Percentiles rank a stretch among this genome's conserved stretches.
These are phyloP conservation scores for Kodamaea derodonti DNA, from an alignment of 1,139 yeast genomes.

Conservation along the genomic window DNA sequence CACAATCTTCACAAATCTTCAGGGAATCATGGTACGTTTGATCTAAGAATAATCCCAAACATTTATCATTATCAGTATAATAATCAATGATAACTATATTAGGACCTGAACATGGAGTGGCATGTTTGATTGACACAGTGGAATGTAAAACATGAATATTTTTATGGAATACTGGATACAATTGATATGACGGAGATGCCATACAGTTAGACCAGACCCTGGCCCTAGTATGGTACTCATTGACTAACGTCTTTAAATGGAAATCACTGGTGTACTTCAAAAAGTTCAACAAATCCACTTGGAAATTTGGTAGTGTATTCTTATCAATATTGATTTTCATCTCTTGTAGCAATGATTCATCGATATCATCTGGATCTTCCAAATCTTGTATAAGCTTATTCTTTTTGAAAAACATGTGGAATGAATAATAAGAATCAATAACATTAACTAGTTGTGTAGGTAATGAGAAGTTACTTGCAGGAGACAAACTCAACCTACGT, in stretches of 20 bases:
- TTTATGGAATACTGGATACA: conserved; percentile 61
- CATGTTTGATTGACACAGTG: conserved; percentile 75
- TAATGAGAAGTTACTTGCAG: conserved; percentile 63
- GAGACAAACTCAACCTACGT: conserved; percentile 66
- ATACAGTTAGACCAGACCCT: conserved; percentile 41
- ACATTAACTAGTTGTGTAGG: conserved; percentile 61
- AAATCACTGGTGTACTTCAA: conserved; percentile 33
- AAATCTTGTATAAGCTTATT: conserved; percentile 20
- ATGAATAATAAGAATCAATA: conserved; percentile 48
- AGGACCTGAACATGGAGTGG: conserved; percentile 94
- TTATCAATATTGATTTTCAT: conserved; percentile 25
- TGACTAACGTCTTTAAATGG: conserved; percentile 24
- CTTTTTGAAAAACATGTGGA: conserved; percentile 30
- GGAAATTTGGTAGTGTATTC: conserved; percentile 31
- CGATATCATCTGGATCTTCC: conserved; percentile 15
- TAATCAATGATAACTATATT: conserved; percentile 75
- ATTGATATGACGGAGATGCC: conserved; percentile 37
- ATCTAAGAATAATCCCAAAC: conserved; percentile 86
- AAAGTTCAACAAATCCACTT: conserved; percentile 36
- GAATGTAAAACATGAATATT: conserved; percentile 75
- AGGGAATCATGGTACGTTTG: conserved; percentile 68
- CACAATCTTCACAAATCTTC: conserved; percentile 77
- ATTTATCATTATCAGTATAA: conserved; percentile 87
- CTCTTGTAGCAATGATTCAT: conserved; percentile 24
- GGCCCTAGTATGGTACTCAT: conserved; percentile 30